Percentiles rank a stretch among this genome's conserved stretches.
Conservation (phyloP, 495 filamentous ascomycete species). For the Neurospora intermedia region DNA sequence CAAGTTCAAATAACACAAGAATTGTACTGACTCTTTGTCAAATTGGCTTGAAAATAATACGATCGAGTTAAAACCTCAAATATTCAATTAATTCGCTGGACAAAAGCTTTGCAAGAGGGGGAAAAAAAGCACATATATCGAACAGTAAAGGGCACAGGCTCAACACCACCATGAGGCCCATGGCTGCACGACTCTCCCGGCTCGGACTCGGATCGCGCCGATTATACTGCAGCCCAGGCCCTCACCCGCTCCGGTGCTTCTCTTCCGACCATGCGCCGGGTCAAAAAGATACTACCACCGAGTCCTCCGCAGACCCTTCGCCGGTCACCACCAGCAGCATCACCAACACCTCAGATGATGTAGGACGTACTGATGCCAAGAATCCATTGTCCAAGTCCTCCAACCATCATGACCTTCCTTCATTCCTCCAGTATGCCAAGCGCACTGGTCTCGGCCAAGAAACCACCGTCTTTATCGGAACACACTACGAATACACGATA, state of each 20-base stretch:
- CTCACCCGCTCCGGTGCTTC: neutral
- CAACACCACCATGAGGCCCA: neutral
- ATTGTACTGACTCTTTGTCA: neutral
- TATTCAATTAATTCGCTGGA: neutral
- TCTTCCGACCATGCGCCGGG: neutral
- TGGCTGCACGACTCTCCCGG: neutral
- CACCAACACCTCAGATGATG: neutral
- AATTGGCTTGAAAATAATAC: neutral
- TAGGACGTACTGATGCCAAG: neutral
- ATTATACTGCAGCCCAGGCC: neutral
- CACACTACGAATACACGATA: slow-evolving; percentile 63
- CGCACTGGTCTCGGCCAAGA: slow-evolving; percentile 39
- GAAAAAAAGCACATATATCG: neutral
- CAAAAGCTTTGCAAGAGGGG: neutral
- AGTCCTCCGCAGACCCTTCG: neutral
- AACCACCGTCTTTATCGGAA: slow-evolving; percentile 52
- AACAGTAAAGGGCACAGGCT: neutral
- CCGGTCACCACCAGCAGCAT: neutral
- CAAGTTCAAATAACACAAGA: neutral
- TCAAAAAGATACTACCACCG: neutral
- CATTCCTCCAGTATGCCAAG: slow-evolving; percentile 62
- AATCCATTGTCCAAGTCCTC: slow-evolving; percentile 29
- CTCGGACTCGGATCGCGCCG: neutral
- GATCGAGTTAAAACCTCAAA: neutral
- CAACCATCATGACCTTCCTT: slow-evolving; percentile 54